Percentiles rank a stretch among this genome's conserved stretches.
Evolutionary conservation across 108 stramenopile genomes (phyloP).

Genomic region (Mayamaea pseudoterrestris): DNA sequence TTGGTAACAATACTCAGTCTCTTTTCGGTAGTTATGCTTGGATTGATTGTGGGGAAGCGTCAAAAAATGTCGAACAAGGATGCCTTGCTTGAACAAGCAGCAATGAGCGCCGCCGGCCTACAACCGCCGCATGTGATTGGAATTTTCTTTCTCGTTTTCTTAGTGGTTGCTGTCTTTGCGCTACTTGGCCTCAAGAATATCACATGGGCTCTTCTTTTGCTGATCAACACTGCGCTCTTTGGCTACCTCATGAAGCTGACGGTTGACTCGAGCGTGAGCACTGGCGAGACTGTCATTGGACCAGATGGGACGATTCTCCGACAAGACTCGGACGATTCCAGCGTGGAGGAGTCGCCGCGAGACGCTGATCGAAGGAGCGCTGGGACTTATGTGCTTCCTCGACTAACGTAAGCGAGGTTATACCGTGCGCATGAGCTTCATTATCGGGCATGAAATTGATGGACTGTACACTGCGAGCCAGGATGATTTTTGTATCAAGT

Average conservation of each 20-base stretch:
- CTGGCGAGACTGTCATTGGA: conserved; percentile 67
- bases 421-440: too few species aligned
- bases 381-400: conserved; percentile 28
- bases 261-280: conserved; percentile 44
- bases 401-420: conserved; percentile 20
- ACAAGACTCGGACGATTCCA: conserved; percentile 44
- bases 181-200: conserved; percentile 65
- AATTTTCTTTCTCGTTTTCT: conserved; percentile 45
- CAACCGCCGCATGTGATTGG: conserved; percentile 72
- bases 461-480: too few species aligned
- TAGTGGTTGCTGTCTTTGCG: conserved; percentile 63
- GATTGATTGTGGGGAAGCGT: conserved; percentile 50
- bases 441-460: too few species aligned
- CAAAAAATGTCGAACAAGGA: conserved; percentile 80
- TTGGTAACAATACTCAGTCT: conserved; percentile 48
- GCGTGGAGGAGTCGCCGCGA: conserved; percentile 15
- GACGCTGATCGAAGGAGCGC: conserved; percentile 7
- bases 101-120: conserved; percentile 68
- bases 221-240: conserved; percentile 65
- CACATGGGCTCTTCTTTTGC: conserved; percentile 62
- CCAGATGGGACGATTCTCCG: conserved; percentile 61
- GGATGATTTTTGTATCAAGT: too few species aligned
- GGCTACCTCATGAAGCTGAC: conserved; percentile 81
- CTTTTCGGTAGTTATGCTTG: conserved; percentile 66
- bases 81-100: conserved; percentile 74